Conservation (phyloP, 108 stramenopile genomes). For the Nitzschia putrida region DNA sequence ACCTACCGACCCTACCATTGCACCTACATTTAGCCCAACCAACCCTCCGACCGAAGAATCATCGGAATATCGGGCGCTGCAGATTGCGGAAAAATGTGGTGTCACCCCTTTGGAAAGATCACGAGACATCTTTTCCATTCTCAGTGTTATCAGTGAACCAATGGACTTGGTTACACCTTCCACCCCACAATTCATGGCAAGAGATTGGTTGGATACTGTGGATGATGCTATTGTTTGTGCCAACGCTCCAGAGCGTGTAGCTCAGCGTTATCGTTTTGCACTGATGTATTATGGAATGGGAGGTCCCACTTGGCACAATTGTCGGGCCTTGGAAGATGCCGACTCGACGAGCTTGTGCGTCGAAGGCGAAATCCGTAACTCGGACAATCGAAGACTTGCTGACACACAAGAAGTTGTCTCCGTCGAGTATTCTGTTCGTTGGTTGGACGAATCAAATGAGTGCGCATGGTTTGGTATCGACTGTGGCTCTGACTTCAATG, state of each 20-base stretch:
- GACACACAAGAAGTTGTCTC: background rate
- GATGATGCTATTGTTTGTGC: slow-evolving; percentile 60
- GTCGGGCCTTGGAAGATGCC: slow-evolving; percentile 26
- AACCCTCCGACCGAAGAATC: no score
- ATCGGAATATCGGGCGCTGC: background rate
- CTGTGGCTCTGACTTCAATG: slow-evolving; percentile 35
- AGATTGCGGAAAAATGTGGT: slow-evolving; percentile 43
- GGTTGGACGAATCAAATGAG: slow-evolving; percentile 45
- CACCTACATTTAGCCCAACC: slow-evolving; percentile 12
- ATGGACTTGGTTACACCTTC: slow-evolving; percentile 11
- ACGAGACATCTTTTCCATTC: slow-evolving; percentile 39
- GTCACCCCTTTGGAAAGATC: slow-evolving; percentile 39
- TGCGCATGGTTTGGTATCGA: slow-evolving; percentile 63
- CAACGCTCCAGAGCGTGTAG: slow-evolving; percentile 15
- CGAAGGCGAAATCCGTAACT: slow-evolving; percentile 2
- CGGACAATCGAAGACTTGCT: background rate
- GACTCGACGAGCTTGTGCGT: background rate
- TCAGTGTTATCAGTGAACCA: slow-evolving; percentile 29
- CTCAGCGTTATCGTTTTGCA: slow-evolving; percentile 43
- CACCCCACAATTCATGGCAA: slow-evolving; percentile 50
- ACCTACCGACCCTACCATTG: slow-evolving; percentile 2
- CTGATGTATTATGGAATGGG: slow-evolving; percentile 40
- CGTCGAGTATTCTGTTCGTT: slow-evolving; percentile 21
- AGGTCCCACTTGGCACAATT: slow-evolving; percentile 44
- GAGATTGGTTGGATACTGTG: slow-evolving; percentile 51